Base-by-base conservation (phyloP, 371 early-diverging fungal genomes). In the Mortierella sp. region DNA sequence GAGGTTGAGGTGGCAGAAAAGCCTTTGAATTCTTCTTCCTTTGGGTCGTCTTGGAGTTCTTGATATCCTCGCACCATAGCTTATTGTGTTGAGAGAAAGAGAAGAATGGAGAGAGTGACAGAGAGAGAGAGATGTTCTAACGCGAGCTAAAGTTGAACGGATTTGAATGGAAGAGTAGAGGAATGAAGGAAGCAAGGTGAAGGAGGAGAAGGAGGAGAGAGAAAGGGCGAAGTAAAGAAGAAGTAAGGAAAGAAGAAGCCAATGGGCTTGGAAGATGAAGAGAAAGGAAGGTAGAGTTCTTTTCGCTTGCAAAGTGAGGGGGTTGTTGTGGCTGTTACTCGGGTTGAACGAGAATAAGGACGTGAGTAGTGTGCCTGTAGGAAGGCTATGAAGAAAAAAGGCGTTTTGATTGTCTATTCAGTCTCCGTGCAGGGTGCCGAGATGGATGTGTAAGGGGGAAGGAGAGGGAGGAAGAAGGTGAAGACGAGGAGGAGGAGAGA, bases 31-130 rank as follows among this genome's bases (percentile, higher is more conserved):
- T 50, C 54, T 51, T 80, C 78, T 24, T 77, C 80, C 54, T 77
- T 77, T 4, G 79, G 82, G 70, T 81, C 86, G 9, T 64, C 64
- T 6, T 74, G 79, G 19, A 85, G 77, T 54, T 85, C 82, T 24
- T 79, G 69, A 43, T 86, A 86, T 70, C 82, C 82, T 59, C 82
- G 82, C 69, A 82, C 76, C 86, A 86, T 81, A 28, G 37, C 21
- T 51, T 26, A 54, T 40, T 61, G n/a, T 19, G 11, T 31, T 13
- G 53, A 26, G 5, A 28, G 28, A 24, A 26, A 69, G 46, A 3
- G 71, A 40, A 48, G 28, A 43, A 24, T 44, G 24, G n/a, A 21
- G 3, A 34, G 51, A 14, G 14, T 70, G 76, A 4, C 4, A 21
- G 31, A 67, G 46, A 21, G 44, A 5, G 5, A 53, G 28, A 48